These are phyloP conservation scores for Thalassiosira profunda DNA, from an alignment of 108 stramenopile species.

Conservation along the genomic window DNA sequence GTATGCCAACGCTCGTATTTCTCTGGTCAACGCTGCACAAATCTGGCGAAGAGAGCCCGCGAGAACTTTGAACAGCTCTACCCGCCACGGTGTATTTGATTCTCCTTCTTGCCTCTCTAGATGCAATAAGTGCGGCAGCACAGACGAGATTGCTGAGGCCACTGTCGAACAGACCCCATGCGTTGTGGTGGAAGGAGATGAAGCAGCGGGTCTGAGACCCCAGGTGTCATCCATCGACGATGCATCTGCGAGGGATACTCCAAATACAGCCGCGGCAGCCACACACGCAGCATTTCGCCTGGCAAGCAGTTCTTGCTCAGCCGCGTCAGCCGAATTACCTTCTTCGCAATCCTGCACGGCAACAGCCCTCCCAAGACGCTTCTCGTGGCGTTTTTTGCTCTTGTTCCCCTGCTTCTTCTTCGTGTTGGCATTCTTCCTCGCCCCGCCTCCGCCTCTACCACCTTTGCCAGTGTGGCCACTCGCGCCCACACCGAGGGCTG, in stretches of 20 bases:
- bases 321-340: slow-evolving; percentile 33
- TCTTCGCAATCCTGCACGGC: slow-evolving; percentile 23
- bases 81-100: slow-evolving; percentile 21
- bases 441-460: too few relatives aligned
- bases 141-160: slow-evolving; percentile 58
- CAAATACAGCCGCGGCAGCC: slow-evolving; percentile 51
- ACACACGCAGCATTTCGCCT: slow-evolving; percentile 68
- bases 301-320: slow-evolving; percentile 58
- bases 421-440: too few relatives aligned
- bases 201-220: slow-evolving; percentile 29
- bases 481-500: slow-evolving; percentile 52
- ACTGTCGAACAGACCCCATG: slow-evolving; percentile 54
- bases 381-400: slow-evolving; percentile 72
- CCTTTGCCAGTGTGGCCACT: too few relatives aligned
- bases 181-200: slow-evolving; percentile 22
- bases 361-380: slow-evolving; percentile 48
- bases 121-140: slow-evolving; percentile 65
- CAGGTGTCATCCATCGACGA: slow-evolving; percentile 7
- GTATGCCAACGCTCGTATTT: slow-evolving; percentile 65
- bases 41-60: slow-evolving; percentile 47
- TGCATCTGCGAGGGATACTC: slow-evolving; percentile 27
- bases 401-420: slow-evolving; percentile 70
- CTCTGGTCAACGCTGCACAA: slow-evolving; percentile 49
- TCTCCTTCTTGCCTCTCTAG: slow-evolving; percentile 34
- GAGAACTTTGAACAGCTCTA: slow-evolving; percentile 46